These are phyloP conservation scores for Fusarium scirpi DNA, from an alignment of 2,329 filamentous ascomycete genomes.

Conservation along the genomic window DNA sequence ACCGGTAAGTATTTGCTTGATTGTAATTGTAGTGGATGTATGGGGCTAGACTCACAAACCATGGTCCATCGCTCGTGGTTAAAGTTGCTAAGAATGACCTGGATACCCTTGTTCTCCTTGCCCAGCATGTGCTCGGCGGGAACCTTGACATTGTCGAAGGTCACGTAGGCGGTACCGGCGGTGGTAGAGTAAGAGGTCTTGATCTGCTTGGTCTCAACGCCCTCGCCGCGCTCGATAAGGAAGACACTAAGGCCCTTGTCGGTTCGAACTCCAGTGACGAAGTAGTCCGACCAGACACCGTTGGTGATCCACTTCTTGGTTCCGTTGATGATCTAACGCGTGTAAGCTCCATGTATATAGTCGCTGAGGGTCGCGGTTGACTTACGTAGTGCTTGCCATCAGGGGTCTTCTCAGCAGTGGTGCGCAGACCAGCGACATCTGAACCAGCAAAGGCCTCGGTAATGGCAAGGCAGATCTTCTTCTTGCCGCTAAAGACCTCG, in stretches of 20 bases:
- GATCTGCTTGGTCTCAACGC: conserved; percentile 80
- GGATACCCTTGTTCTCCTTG: conserved; percentile 86
- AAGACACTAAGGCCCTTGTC: conserved; percentile 83
- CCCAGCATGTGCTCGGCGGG: conserved; percentile 82
- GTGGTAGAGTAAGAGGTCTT: conserved; percentile 85
- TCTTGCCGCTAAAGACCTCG: conserved; percentile 82
- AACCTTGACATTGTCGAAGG: conserved; percentile 89
- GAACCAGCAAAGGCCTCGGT: conserved; percentile 87
- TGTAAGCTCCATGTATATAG: not conserved
- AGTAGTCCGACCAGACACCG: conserved; percentile 84
- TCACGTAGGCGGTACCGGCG: conserved; percentile 82
- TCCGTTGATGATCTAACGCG: conserved; percentile 68
- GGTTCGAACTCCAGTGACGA: conserved; percentile 83
- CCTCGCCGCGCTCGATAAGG: conserved; percentile 78
- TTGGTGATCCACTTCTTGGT: conserved; percentile 91
- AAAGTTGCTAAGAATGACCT: conserved; percentile 87
- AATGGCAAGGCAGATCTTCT: conserved; percentile 90
- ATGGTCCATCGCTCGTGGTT: conserved; percentile 89
- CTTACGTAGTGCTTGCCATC: conserved; percentile 79
- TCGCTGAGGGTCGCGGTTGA: conserved; percentile 39
- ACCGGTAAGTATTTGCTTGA: conserved; percentile 12
- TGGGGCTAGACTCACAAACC: conserved; percentile 62
- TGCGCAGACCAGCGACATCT: conserved; percentile 83
- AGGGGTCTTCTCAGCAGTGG: conserved; percentile 80
- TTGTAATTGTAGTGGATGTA: not conserved